Evolutionary conservation across 257 asterid species (phyloP), one percentile per base, ranked within the genome.

Genomic region (Osmanthus fragrans): DNA sequence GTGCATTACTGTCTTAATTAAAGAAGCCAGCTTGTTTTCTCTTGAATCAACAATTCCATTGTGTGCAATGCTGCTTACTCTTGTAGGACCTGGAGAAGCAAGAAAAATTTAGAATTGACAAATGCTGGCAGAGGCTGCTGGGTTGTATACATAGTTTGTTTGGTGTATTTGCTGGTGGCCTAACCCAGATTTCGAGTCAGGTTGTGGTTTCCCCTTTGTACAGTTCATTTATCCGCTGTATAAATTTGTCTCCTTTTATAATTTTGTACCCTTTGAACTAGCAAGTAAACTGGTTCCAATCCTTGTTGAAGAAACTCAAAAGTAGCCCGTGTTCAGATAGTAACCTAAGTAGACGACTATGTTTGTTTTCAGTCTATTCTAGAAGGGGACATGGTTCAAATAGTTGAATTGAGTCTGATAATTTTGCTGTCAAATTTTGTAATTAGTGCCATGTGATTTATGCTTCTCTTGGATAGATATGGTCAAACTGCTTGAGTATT

Each of bases 201-300:
- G 77, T 60, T 73, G 77, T 84, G 75, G 71, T 70, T 74, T 36
- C 42, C 67, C 33, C 34, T 8, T 79, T 82, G 89, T 87, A 85
- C 85, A 82, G 90, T 76, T 66, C 3, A 19, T 33, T 39, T 56
- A 36, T 69, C 64, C 7, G 4, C 5, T 63, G 69, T 63, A 27
- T 8, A 63, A 63, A 23, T 63, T 63, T 63, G 18, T 63, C 21
- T 78, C 34, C 25, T 30, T 60, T 65, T 66, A 66, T 3, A 67
- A 4, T 7, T 54, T 49, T 36, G 72, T 34, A 27, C 5, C 51
- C 27, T 10, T n/a, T 4, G 27, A 63, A 63, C 69, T 25, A 16
- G 32, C 69, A 9, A 63, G 69, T 54, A 54, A 54, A 18, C 64
- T 54, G 25, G 64, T 63, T 63, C 33, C 34, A 25, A 23, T 63